Percentiles rank a stretch among this genome's conserved stretches.
phyloP scores from a whole-genome alignment of 768 basidiomycete genomes.

The Suillus ampliporus region DNA sequence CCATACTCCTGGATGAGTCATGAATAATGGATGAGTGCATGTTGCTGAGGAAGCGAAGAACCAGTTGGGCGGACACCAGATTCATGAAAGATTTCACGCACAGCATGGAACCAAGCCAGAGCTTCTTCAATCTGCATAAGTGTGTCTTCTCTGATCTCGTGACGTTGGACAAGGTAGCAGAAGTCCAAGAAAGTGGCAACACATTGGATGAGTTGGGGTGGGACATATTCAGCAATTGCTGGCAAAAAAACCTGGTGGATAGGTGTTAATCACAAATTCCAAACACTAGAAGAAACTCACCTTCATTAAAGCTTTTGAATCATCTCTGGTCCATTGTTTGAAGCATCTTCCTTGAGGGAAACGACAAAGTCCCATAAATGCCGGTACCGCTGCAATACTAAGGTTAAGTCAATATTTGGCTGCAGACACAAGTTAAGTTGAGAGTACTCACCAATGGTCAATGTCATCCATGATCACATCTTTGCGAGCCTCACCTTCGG shows the following conservation, averaged over 20 bases:
- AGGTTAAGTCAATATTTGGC: not conserved
- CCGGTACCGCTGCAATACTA: constrained; percentile 36
- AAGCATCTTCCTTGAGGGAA: constrained; percentile 39
- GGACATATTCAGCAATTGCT: constrained; percentile 38
- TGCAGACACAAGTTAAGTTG: not conserved
- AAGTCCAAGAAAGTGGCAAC: constrained; percentile 35
- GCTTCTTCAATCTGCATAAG: constrained; percentile 10
- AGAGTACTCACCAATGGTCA: constrained; percentile 9
- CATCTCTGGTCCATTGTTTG: constrained; percentile 43
- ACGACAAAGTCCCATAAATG: constrained; percentile 33
- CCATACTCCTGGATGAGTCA: constrained; percentile 20
- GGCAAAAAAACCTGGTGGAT: constrained; percentile 34
- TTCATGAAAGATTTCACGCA: constrained; percentile 18
- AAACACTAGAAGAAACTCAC: not conserved
- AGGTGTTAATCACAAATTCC: not conserved
- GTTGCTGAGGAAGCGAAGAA: constrained; percentile 26
- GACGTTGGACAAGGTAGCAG: constrained; percentile 29
- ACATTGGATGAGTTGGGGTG: constrained; percentile 29
- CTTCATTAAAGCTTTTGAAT: constrained; percentile 40
- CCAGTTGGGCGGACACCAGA: constrained; percentile 16
- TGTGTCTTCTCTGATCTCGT: constrained; percentile 11
- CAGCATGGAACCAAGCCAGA: constrained; percentile 16
- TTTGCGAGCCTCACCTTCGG: not conserved
- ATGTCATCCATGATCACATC: constrained; percentile 30
- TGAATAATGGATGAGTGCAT: constrained; percentile 25